Evolutionary conservation across 345 rosid genomes (phyloP), one percentile per base, ranked within the genome.

Genomic region (Cochlearia excelsa): DNA sequence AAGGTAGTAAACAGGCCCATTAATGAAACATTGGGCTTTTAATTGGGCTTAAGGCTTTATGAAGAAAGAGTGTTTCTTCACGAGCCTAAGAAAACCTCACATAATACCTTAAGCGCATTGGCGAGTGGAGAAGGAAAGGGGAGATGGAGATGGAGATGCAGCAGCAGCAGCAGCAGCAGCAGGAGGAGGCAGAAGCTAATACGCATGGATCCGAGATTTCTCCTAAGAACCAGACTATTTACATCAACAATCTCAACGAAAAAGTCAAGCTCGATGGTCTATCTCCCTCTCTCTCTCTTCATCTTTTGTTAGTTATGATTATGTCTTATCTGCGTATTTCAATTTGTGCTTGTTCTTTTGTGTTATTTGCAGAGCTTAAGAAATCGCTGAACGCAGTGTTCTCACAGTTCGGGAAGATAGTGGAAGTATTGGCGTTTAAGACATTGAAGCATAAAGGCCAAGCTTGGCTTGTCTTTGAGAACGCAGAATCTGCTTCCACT

Each of bases 361-460:
- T 26, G 54, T 3, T 26, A 7, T 56, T 35, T 47, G 50, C 78
- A 93, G 97, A 79, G 75, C 75, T 94, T 85, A 87, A 94, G 93
- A 85, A 87, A 73, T 87, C 96, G 51, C 72, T 94, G 72, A 80
- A 77, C 67, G 90, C 90, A 1, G 96, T 94, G 68, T 90, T 94
- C 79, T 79, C 96, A 29, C 90, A 87, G 55, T 90, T 87, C 46
- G 99, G 99, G 57, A 84, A 87, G 88, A 90, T 94, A 61, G 3
- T 94, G 77, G 99, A 90, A 60, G 86, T 94, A 26, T 53, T 82
- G 70, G 96, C 97, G 6, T 94, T 87, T 79, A 89, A 87, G 87
- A 94, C 97, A 27, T 61, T 94, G 79, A 94, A 94, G 73, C 99
- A 90, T 71, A 87, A 94, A 75, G 99, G 99, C 3, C 99, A 94